Conservation (phyloP, 2,329 filamentous ascomycete genomes). For the Arthrobotrys iridis region DNA sequence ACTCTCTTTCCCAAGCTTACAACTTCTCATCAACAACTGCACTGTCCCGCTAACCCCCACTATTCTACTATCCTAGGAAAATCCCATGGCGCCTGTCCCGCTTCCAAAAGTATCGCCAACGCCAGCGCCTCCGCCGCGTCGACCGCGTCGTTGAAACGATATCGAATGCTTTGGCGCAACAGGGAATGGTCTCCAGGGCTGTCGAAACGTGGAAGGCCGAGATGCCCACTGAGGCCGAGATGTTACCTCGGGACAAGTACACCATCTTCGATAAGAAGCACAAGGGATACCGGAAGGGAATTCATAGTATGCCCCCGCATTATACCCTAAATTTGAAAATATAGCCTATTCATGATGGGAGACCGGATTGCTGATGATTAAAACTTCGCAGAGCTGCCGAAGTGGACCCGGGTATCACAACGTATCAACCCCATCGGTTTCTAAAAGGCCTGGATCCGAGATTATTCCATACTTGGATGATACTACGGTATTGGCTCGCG, state of each 20-base stretch:
- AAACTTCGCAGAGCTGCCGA: slow-evolving; percentile 72
- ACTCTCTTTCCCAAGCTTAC: no score
- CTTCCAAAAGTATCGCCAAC: slow-evolving; percentile 88
- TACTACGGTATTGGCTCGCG: not conserved
- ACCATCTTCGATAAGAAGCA: slow-evolving; percentile 97
- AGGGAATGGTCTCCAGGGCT: slow-evolving; percentile 75
- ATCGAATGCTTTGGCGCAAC: slow-evolving; percentile 78
- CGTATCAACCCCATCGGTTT: slow-evolving; percentile 94
- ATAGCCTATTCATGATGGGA: not conserved
- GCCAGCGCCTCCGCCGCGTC: slow-evolving; percentile 82
- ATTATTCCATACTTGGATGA: no score
- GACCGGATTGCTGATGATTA: slow-evolving; percentile 13
- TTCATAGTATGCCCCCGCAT: slow-evolving; percentile 82
- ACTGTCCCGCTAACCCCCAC: slow-evolving; percentile 43
- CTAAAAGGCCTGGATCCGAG: slow-evolving; percentile 64
- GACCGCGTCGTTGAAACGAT: slow-evolving; percentile 87
- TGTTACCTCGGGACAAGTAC: slow-evolving; percentile 97
- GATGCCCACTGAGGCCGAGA: slow-evolving; percentile 95
- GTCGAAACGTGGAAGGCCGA: slow-evolving; percentile 91
- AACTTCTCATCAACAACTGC: not conserved
- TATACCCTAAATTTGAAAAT: not conserved
- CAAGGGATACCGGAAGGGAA: slow-evolving; percentile 94
- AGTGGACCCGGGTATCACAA: slow-evolving; percentile 97
- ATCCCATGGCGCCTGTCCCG: slow-evolving; percentile 93
- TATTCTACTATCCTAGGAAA: slow-evolving; percentile 75